Percentiles rank a stretch among this genome's conserved stretches.
Conservation (phyloP, 2,329 filamentous ascomycete species). For the Botrytis fabae region DNA sequence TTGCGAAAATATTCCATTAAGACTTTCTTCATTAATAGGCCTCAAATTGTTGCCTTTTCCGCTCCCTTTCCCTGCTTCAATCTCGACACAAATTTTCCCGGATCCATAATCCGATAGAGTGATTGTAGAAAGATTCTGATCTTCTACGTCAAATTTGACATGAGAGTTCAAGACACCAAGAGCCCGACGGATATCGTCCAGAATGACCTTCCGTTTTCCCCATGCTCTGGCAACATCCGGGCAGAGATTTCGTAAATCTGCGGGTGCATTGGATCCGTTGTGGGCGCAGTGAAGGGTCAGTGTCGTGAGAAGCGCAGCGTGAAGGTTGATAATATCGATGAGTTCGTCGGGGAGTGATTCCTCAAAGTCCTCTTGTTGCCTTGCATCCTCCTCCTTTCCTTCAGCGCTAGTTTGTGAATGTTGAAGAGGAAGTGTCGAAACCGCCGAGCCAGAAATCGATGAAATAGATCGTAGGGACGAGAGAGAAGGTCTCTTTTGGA, state of each 20-base stretch:
- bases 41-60: conserved; percentile 37
- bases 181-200: conserved; percentile 65
- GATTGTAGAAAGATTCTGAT: conserved; percentile 40
- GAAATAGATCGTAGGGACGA: conserved; percentile 28
- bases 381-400: not conserved
- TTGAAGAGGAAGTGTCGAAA: conserved; percentile 25
- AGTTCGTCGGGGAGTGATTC: conserved; percentile 51
- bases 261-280: conserved; percentile 61
- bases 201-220: conserved; percentile 68
- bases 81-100: conserved; percentile 59
- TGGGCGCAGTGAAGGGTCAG: conserved; percentile 69
- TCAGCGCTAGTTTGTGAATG: conserved; percentile 8
- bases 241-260: conserved; percentile 61
- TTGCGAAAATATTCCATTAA: conserved; percentile 56
- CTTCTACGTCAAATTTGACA: conserved; percentile 42
- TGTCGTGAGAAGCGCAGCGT: conserved; percentile 67
- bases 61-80: conserved; percentile 35
- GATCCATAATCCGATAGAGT: conserved; percentile 54
- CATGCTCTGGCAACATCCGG: conserved; percentile 66
- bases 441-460: conserved; percentile 25
- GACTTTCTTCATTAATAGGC: conserved; percentile 51
- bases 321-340: conserved; percentile 61
- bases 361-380: conserved; percentile 10
- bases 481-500: conserved; percentile 31
- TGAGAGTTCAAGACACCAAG: conserved; percentile 58